phyloP scores from a whole-genome alignment of 2,329 filamentous ascomycete species.

The Cercospora berteroae region DNA sequence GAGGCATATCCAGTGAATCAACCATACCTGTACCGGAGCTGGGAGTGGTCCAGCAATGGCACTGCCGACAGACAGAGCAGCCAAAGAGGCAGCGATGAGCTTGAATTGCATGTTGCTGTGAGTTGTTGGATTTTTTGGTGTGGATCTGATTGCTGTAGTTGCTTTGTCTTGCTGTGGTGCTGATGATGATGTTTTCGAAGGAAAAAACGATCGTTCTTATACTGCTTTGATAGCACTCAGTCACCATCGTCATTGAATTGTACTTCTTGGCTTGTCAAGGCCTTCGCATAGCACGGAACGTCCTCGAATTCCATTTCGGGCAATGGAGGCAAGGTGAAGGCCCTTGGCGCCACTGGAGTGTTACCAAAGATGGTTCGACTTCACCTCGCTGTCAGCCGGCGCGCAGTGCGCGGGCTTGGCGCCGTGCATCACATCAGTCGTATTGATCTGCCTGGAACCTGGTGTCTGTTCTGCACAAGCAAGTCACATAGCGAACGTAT shows the following conservation, averaged over 20 bases:
- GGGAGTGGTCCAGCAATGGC: constrained; percentile 17
- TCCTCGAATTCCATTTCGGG: background rate
- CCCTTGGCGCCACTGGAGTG: background rate
- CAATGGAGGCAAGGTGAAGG: background rate
- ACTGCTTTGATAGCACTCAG: background rate
- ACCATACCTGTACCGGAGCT: background rate
- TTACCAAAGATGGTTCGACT: background rate
- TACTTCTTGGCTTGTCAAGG: background rate
- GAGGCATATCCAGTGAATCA: background rate
- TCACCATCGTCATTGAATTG: background rate
- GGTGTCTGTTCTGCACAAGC: background rate
- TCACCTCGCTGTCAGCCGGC: background rate
- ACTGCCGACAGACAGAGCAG: constrained; percentile 14
- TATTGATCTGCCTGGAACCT: background rate
- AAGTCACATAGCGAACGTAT: background rate
- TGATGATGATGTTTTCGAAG: constrained; percentile 6
- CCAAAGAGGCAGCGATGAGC: constrained; percentile 13
- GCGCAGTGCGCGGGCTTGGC: background rate
- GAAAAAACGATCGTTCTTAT: constrained; percentile 12
- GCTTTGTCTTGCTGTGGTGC: background rate
- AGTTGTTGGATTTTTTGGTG: background rate
- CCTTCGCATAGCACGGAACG: background rate
- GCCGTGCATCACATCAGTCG: background rate
- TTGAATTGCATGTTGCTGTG: constrained; percentile 15
- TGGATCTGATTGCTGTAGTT: background rate